These are phyloP conservation scores for Brettanomyces sp. DNA, from an alignment of 805 yeast genomes.

Conservation along the genomic window DNA sequence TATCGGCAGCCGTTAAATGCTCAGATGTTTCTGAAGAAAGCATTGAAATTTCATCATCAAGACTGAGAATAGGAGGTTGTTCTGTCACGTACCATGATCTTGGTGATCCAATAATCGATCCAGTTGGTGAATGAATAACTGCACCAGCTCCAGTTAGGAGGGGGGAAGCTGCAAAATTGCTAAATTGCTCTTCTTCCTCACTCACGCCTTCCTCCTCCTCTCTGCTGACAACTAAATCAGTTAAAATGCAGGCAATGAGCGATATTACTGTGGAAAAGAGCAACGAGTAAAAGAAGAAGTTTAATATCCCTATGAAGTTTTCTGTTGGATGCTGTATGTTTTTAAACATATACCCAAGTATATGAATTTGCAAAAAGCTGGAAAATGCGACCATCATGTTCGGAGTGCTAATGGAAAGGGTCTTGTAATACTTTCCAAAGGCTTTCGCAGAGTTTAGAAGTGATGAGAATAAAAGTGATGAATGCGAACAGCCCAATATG, in stretches of 20 bases:
- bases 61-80: slow-evolving; percentile 12
- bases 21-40: slow-evolving; percentile 12
- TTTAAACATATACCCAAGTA: slow-evolving; percentile 13
- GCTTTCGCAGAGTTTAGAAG: slow-evolving; percentile 74
- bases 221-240: slow-evolving; percentile 16
- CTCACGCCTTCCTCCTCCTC: slow-evolving; percentile 19
- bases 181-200: slow-evolving; percentile 16
- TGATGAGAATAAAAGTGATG: slow-evolving; percentile 58
- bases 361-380: slow-evolving; percentile 20
- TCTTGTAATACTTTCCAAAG: slow-evolving; percentile 54
- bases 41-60: slow-evolving; percentile 21
- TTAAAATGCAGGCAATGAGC: slow-evolving; percentile 20
- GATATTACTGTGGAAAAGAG: slow-evolving; percentile 12
- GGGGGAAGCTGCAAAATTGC: slow-evolving; percentile 25
- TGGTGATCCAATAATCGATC: slow-evolving; percentile 20
- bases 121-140: slow-evolving; percentile 17
- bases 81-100: slow-evolving; percentile 21
- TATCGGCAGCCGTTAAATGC: slow-evolving; percentile 3
- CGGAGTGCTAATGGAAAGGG: slow-evolving; percentile 80
- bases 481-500: slow-evolving; percentile 61
- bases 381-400: slow-evolving; percentile 31
- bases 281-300: slow-evolving; percentile 15
- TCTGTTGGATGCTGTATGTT: slow-evolving; percentile 6
- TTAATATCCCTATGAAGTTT: slow-evolving; percentile 14
- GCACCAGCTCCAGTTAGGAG: slow-evolving; percentile 24